Percentiles rank a stretch among this genome's conserved stretches.
phyloP scores from a whole-genome alignment of 225 moss, liverwort and hornwort genomes.

The Anthoceros angustus region DNA sequence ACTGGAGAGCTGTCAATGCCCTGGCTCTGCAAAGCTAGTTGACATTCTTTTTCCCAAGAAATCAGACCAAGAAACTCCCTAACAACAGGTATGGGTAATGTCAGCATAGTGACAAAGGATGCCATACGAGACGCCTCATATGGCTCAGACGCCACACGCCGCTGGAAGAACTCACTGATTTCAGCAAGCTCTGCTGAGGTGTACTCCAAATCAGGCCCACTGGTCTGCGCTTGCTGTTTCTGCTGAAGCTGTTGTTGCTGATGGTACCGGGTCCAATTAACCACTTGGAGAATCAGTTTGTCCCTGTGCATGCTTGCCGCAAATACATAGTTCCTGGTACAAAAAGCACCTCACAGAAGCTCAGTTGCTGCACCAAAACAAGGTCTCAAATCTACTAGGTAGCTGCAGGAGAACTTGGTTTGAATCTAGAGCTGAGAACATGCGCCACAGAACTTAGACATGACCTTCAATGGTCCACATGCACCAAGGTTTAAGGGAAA shows the following conservation, averaged over 20 bases:
- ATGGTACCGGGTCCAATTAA: constrained; percentile 59
- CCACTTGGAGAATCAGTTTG: constrained; percentile 69
- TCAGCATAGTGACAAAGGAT: constrained; percentile 89
- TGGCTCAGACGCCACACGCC: constrained; percentile 89
- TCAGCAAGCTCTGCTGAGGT: constrained; percentile 47
- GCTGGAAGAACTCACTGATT: constrained; percentile 63
- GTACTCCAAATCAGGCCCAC: constrained; percentile 47
- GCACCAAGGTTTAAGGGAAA: not conserved
- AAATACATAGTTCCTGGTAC: constrained; percentile 67
- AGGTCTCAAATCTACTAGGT: not conserved
- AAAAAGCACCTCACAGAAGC: not conserved
- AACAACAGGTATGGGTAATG: constrained; percentile 73
- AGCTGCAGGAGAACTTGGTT: not conserved
- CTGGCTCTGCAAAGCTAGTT: constrained; percentile 27
- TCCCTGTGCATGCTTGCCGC: constrained; percentile 92
- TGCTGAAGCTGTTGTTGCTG: constrained; percentile 54
- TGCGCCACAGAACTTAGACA: not conserved
- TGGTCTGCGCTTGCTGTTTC: constrained; percentile 40
- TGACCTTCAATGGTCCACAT: not conserved
- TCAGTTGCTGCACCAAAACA: not conserved
- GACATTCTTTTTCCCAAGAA: constrained; percentile 76
- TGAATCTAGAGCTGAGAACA: not conserved
- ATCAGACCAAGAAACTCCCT: constrained; percentile 89
- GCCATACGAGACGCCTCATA: constrained; percentile 94
- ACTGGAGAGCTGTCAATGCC: constrained; percentile 43